These are phyloP conservation scores for Xylaria nigripes DNA, from an alignment of 495 filamentous ascomycete species.

Conservation along the genomic window DNA sequence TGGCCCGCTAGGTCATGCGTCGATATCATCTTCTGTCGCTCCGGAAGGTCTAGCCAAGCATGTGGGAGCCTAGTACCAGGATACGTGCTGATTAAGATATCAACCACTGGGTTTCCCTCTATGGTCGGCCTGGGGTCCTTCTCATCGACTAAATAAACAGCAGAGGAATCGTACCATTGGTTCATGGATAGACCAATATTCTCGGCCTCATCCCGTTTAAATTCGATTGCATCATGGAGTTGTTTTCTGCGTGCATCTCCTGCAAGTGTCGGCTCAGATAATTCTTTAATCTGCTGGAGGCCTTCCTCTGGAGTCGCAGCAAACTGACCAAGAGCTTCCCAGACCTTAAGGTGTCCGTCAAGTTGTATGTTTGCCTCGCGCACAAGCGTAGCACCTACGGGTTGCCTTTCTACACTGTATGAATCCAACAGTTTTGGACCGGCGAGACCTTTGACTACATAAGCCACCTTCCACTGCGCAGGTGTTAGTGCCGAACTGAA, in stretches of 20 bases:
- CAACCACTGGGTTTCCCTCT: constrained; percentile 19
- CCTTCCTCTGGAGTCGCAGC: constrained; percentile 25
- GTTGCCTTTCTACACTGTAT: constrained; percentile 44
- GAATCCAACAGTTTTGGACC: constrained; percentile 36
- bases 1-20: constrained; percentile 48
- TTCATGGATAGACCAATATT: constrained; percentile 46
- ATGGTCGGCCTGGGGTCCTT: constrained; percentile 19
- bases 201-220: constrained; percentile 40
- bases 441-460: constrained; percentile 37
- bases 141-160: constrained; percentile 33
- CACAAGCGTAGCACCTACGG: constrained; percentile 39
- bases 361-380: constrained; percentile 43
- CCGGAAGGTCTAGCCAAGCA: constrained; percentile 43
- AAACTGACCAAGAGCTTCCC: constrained; percentile 39
- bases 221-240: constrained; percentile 31
- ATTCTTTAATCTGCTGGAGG: constrained; percentile 22
- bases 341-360: constrained; percentile 36
- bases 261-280: constrained; percentile 24
- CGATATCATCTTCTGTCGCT: constrained; percentile 35
- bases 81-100: constrained; percentile 38
- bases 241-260: constrained; percentile 29
- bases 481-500: not conserved
- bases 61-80: constrained; percentile 47
- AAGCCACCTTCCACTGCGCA: constrained; percentile 43
- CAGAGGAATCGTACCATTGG: constrained; percentile 36